Conservation (phyloP, 2,329 filamentous ascomycete species). For the Microsporum ferrugineum region DNA sequence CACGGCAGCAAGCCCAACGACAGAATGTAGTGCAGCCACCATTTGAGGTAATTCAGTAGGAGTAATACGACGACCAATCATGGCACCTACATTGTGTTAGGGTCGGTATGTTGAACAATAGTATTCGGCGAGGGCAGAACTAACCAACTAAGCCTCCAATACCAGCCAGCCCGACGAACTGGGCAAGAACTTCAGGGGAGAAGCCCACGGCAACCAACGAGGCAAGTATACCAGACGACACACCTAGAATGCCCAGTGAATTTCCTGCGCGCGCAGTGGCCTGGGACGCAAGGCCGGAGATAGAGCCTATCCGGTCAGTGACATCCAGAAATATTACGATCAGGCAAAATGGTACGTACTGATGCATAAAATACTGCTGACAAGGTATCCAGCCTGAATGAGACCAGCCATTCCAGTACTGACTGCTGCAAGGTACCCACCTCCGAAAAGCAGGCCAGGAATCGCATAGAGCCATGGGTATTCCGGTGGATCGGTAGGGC, state of each 20-base stretch:
- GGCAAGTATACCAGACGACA: constrained; percentile 69
- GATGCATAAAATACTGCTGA: constrained; percentile 76
- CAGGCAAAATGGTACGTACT: constrained; percentile 27
- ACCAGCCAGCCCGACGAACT: constrained; percentile 66
- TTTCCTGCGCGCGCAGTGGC: constrained; percentile 75
- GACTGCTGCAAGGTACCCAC: constrained; percentile 68
- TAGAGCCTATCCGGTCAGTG: constrained; percentile 37
- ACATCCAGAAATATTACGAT: background rate
- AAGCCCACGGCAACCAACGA: constrained; percentile 75
- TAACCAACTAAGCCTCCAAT: constrained; percentile 54
- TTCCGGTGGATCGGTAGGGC: constrained; percentile 73
- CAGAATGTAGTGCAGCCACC: constrained; percentile 77
- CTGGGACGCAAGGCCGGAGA: constrained; percentile 73
- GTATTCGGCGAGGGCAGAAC: constrained; percentile 10
- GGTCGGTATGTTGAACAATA: too few species aligned
- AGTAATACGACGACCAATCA: constrained; percentile 78
- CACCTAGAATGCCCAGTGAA: constrained; percentile 74
- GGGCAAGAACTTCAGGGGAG: constrained; percentile 62
- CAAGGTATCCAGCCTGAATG: constrained; percentile 76
- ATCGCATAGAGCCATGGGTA: constrained; percentile 80
- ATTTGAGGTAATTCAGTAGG: constrained; percentile 82
- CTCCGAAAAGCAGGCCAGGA: constrained; percentile 64
- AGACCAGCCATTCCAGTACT: constrained; percentile 72
- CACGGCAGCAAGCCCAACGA: constrained; percentile 79
- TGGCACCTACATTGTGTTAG: constrained; percentile 39